Base-by-base conservation (phyloP, 371 early-diverging fungal species). In the Actinomortierella ambigua region DNA sequence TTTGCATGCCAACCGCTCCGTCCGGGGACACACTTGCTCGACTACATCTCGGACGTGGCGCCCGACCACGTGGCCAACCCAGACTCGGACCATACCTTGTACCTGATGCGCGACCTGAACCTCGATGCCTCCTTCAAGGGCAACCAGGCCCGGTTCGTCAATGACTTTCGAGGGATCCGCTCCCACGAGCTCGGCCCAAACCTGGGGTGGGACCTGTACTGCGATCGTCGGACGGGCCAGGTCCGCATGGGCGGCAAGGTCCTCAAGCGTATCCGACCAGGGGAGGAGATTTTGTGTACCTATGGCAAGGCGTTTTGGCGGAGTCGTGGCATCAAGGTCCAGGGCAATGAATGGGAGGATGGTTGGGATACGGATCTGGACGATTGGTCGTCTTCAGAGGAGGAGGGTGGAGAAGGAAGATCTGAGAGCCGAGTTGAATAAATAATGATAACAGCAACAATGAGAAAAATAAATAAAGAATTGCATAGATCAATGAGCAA, bases 231-330 rank as follows among this genome's bases (percentile, higher is more conserved):
- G 1, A 66, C 73, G 13, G 73, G 73, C 1, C 67, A 73, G 51
- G 50, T 73, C 7, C 56, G 73, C 29, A 73, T 73, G 73, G 73
- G 67, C 22, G 65, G 73, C 22, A 73, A 73, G 50, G 73, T 73
- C 4, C 34, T 73, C 52, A 73, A 73, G 57, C 18, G 63, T 40
- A 73, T 73, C 22, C 46, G 49, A 17, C 40, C 15, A 2, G 67
- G 57, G 0, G 67, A 73, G 13, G 73, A 73, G 51, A 73, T 73
- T 24, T 20, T 73, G 40, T 73, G 73, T 24, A 73, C 66, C 1
- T 73, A 73, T 57, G 73, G 73, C 1, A 62, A 73, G 13, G 60
- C 59, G 3, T 73, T 66, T 53, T 73, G 73, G 73, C 65, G 63
- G 46, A 66, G 67, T 26, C 63, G 73, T 8, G 63, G 63, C 1